Percentiles rank a stretch among this genome's conserved stretches.
Conservation (phyloP, 495 filamentous ascomycete species). For the Neurospora intermedia region DNA sequence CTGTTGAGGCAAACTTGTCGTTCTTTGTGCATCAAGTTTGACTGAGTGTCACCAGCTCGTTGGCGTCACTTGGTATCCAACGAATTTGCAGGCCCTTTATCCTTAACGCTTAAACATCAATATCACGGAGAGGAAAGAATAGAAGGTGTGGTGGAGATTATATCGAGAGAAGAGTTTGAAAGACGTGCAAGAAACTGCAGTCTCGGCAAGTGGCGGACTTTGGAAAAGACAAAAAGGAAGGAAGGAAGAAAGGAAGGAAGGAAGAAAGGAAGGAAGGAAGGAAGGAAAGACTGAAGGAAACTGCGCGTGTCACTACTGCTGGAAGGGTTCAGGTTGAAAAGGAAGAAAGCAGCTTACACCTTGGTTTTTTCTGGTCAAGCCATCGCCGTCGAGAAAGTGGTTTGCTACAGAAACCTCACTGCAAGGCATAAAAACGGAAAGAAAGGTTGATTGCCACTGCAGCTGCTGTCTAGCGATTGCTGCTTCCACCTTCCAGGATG, state of each 20-base stretch:
- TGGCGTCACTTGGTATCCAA: background rate
- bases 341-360: background rate
- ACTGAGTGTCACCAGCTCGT: background rate
- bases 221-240: background rate
- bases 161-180: background rate
- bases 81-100: background rate
- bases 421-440: background rate
- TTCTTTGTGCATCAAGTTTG: background rate
- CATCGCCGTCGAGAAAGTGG: background rate
- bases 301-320: background rate
- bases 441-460: background rate
- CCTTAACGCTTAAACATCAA: background rate
- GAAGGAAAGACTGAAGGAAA: background rate
- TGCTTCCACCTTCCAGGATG: slow-evolving; percentile 8
- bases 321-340: background rate
- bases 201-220: background rate
- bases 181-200: background rate
- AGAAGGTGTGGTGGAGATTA: background rate
- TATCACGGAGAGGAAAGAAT: background rate
- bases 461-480: slow-evolving; percentile 1
- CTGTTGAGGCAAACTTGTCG: background rate
- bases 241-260: background rate
- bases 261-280: background rate
- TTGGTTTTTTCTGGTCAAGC: background rate
- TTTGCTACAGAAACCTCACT: background rate